Percentiles rank a stretch among this genome's conserved stretches.
Evolutionary conservation across 2,329 filamentous ascomycete species (phyloP).

Genomic region (Periconia digitata): DNA sequence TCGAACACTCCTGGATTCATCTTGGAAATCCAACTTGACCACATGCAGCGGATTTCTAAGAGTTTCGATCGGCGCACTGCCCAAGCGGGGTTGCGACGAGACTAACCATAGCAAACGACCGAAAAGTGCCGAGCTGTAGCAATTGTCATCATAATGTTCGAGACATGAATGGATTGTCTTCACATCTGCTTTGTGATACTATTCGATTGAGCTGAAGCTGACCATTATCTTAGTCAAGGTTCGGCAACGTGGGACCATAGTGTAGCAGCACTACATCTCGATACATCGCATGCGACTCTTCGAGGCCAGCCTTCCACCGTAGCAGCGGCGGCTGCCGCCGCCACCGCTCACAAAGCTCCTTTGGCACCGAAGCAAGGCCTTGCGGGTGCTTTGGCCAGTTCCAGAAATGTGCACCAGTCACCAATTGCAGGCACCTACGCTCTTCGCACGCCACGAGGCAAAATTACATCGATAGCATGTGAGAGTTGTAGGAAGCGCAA

Average conservation of each 20-base stretch:
- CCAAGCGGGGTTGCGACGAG: background rate
- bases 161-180: background rate
- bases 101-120: background rate
- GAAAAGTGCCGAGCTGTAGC: constrained; percentile 1
- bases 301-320: constrained; percentile 21
- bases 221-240: constrained; percentile 31
- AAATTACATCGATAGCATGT: constrained; percentile 44
- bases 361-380: constrained; percentile 41
- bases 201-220: too few relatives aligned
- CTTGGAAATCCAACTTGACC: background rate
- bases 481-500: constrained; percentile 44
- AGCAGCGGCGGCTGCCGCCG: constrained; percentile 15
- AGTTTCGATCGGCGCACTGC: background rate
- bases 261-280: constrained; percentile 31
- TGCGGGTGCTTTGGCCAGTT: constrained; percentile 30
- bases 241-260: constrained; percentile 29
- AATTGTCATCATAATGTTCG: background rate
- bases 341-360: constrained; percentile 36
- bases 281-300: constrained; percentile 30
- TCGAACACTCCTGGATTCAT: too few relatives aligned
- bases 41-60: background rate
- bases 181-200: background rate
- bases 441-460: constrained; percentile 39
- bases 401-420: constrained; percentile 36
- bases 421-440: constrained; percentile 41